Conservation (phyloP, 1,284 basidiomycete genomes). For the Cutaneotrichosporon cutaneum region DNA sequence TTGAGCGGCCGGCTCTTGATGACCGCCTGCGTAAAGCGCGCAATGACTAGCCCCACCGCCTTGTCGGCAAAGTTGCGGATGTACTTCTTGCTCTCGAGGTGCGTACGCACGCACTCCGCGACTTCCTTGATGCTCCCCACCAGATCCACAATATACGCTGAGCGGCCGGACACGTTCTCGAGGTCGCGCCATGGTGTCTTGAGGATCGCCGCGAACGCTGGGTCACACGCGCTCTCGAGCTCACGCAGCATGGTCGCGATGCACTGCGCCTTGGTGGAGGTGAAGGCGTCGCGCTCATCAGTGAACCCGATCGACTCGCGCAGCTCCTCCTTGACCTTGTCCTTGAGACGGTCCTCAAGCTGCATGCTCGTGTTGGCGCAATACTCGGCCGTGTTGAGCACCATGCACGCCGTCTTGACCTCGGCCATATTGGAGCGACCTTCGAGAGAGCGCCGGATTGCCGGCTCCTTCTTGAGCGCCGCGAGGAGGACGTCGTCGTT, state of each 20-base stretch:
- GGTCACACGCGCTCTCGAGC: slow-evolving; percentile 75
- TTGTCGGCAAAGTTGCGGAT: slow-evolving; percentile 88
- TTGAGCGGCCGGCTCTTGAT: slow-evolving; percentile 83
- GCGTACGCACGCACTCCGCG: slow-evolving; percentile 47
- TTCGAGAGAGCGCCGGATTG: slow-evolving; percentile 68
- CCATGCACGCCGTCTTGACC: slow-evolving; percentile 73
- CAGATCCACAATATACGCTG: slow-evolving; percentile 74
- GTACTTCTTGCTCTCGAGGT: slow-evolving; percentile 90
- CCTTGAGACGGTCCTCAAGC: slow-evolving; percentile 87
- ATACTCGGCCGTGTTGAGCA: slow-evolving; percentile 97
- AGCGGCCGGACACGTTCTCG: slow-evolving; percentile 80
- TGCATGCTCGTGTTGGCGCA: slow-evolving; percentile 88
- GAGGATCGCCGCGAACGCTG: slow-evolving; percentile 69
- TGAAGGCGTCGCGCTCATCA: slow-evolving; percentile 80
- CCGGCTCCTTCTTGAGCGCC: slow-evolving; percentile 63
- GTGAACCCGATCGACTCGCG: slow-evolving; percentile 79
- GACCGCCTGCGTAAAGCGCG: slow-evolving; percentile 79
- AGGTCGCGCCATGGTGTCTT: slow-evolving; percentile 71
- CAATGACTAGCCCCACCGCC: slow-evolving; percentile 74
- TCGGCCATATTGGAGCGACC: slow-evolving; percentile 70
- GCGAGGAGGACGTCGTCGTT: slow-evolving; percentile 84
- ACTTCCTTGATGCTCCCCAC: slow-evolving; percentile 81
- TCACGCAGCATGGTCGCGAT: slow-evolving; percentile 76
- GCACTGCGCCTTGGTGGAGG: slow-evolving; percentile 76
- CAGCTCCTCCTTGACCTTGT: slow-evolving; percentile 72